phyloP scores from a whole-genome alignment of 140 eudicot species.

The Bidens hawaiensis region DNA sequence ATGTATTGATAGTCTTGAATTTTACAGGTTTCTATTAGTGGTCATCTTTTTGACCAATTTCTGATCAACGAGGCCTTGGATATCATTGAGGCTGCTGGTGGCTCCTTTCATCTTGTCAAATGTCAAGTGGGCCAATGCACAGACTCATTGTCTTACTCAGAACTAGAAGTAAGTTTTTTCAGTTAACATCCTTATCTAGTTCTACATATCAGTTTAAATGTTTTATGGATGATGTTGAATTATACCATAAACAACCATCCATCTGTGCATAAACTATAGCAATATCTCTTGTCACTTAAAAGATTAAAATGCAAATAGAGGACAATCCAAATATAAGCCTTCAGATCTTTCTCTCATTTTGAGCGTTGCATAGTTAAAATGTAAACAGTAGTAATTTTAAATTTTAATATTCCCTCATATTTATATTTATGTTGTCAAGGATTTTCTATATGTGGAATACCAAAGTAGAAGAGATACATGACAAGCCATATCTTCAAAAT shows the following conservation, averaged over 20 bases:
- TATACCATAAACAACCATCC: slow-evolving; percentile 7
- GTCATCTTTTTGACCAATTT: slow-evolving; percentile 94
- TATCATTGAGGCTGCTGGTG: slow-evolving; percentile 96
- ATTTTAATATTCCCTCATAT: too few relatives aligned
- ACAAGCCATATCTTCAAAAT: neutral
- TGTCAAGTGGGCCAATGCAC: slow-evolving; percentile 94
- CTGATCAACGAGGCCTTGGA: slow-evolving; percentile 93
- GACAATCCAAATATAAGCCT: neutral
- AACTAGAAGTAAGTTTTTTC: slow-evolving; percentile 64
- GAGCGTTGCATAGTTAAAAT: neutral
- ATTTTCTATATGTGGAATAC: neutral
- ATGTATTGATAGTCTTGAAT: slow-evolving; percentile 5
- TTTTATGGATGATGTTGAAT: slow-evolving; percentile 1
- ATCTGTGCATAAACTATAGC: neutral
- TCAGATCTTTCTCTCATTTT: neutral
- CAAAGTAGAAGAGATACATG: neutral
- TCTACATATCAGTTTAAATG: neutral
- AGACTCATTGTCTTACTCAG: slow-evolving; percentile 74
- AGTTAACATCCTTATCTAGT: neutral
- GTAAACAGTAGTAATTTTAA: neutral
- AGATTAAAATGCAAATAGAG: neutral
- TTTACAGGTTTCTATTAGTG: slow-evolving; percentile 88
- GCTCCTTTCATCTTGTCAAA: slow-evolving; percentile 85
- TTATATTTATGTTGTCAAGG: too few relatives aligned
- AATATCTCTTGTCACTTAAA: neutral